phyloP scores from a whole-genome alignment of 2,329 filamentous ascomycete species.

The Graphilbum ipis-grandicollis region DNA sequence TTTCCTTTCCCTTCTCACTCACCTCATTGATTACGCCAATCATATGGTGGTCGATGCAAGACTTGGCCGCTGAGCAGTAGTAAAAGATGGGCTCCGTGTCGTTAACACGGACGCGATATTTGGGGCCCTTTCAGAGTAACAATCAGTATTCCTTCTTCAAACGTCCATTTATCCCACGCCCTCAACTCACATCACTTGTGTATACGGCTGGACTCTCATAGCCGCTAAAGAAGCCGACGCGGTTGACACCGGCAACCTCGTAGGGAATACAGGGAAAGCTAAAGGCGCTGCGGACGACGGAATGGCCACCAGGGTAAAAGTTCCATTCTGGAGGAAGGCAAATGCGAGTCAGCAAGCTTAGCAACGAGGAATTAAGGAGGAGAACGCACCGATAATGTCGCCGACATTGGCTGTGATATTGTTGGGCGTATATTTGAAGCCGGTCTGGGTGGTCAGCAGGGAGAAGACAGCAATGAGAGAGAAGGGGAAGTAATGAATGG shows the following conservation, averaged over 20 bases:
- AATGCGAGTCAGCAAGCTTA: no score
- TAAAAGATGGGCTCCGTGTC: slow-evolving; percentile 48
- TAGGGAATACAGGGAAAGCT: slow-evolving; percentile 46
- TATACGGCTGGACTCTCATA: slow-evolving; percentile 27
- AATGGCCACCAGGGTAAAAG: slow-evolving; percentile 47
- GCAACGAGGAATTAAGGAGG: no score
- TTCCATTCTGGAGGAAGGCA: slow-evolving; percentile 24
- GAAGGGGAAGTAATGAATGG: no score
- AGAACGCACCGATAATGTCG: slow-evolving; percentile 21
- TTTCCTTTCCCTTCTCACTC: no score
- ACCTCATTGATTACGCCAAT: slow-evolving; percentile 60
- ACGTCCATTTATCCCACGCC: no score
- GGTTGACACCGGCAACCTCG: slow-evolving; percentile 28
- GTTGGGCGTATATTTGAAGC: slow-evolving; percentile 19
- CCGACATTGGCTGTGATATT: slow-evolving; percentile 22
- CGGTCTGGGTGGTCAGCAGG: slow-evolving; percentile 12
- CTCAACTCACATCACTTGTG: slow-evolving; percentile 25
- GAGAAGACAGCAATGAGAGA: no score
- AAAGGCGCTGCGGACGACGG: slow-evolving; percentile 43
- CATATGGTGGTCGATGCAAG: slow-evolving; percentile 51
- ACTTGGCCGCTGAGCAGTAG: slow-evolving; percentile 51
- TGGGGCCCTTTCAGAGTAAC: slow-evolving; percentile 18
- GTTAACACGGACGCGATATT: slow-evolving; percentile 31
- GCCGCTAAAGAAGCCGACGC: slow-evolving; percentile 36
- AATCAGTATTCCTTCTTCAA: no score